Base-by-base conservation (phyloP, 768 basidiomycete genomes). In the Kwoniella newhampshirensis region DNA sequence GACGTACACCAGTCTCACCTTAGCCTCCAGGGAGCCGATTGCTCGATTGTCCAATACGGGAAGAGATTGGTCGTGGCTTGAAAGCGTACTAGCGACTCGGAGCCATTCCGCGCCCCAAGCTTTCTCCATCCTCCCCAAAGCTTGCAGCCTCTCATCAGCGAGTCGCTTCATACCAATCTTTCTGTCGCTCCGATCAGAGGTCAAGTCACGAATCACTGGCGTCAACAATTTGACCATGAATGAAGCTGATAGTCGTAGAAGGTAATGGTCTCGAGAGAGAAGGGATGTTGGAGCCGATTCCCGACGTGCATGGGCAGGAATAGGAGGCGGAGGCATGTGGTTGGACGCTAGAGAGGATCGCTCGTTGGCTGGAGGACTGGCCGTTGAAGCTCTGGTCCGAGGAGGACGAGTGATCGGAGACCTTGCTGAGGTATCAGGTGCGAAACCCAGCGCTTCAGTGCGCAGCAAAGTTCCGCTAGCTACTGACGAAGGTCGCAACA, bases 101-200 rank as follows among this genome's bases (percentile, higher is more conserved):
- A 77, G 12, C 85, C 83, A 67, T 80, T 86, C 80, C 0, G 81
- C 85, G 2, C 83, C 83, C 89, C 89, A 91, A 18, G 86, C 82
- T 42, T 86, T 81, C 73, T 91, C 89, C 53, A 88, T 78, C 52
- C 88, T 79, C 20, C 80, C 81, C 51, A 92, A 75, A 1, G 81
- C 78, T 12, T 82, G 79, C 64, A 86, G 77, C 48, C 87, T 80
- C 8, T 82, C 77, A 75, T 91, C 88, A 6, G 90, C 87, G 45
- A 59, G 35, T 20, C 54, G 41, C 28, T 37, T 48, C 49, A 66
- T 57, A 26, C 61, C 67, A n/a, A 43, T 37, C 21, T 56, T 54
- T 54, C 51, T 66, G 23, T 59, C 59, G 26, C 48, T 68, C 39
- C 50, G 54, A 5, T 51, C 51, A 23, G 62, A 62, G 46, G 47